Evolutionary conservation across 306 rosid genomes (phyloP), one percentile per base, ranked within the genome.

Genomic region (Dalbergia cochinchinensis): DNA sequence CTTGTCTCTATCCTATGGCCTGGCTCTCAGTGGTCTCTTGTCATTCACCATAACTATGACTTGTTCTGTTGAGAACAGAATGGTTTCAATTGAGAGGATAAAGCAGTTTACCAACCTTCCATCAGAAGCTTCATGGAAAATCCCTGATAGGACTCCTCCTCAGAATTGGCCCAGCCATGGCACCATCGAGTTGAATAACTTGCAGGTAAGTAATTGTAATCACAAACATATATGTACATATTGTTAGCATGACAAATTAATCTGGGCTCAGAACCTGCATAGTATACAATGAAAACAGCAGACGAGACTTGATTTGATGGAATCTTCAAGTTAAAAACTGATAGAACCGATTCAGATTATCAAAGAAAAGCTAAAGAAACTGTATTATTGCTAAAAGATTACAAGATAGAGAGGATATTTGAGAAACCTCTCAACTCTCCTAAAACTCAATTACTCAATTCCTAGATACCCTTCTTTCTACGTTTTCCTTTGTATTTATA

Each of bases 21-120:
- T 94, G 71, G 79, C 98, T 59, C 89, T 94, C 41, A 94, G 94
- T 45, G 53, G 67, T 26, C 87, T 89, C 60, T 31, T 94, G 87
- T 86, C 94, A 65, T 76, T 84, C 71, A 83, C 94, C 71, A 61
- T 91, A 42, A 76, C 79, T 37, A 65, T 90, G 89, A 86, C 91
- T 68, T 91, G 98, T 61, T 53, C 65, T 42, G 84, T 91, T 4
- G 98, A 94, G 89, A 94, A 94, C 82, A 86, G 83, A 81, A 87
- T 94, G 98, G 98, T 94, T n/a, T 86, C 98, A 9, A 88, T 94
- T 50, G 98, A 94, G 81, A 86, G 98, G 76, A 82, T 94, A 68
- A 91, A 83, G 37, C 98, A 94, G 76, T 94, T 91, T 41, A 87
- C 88, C 10, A 70, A 77, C 60, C 89, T 91, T 58, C 91, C 97